Percentiles rank a stretch among this genome's conserved stretches.
These are phyloP conservation scores for Posidonia oceanica DNA, from an alignment of 116 monocot genomes.

Conservation along the genomic window DNA sequence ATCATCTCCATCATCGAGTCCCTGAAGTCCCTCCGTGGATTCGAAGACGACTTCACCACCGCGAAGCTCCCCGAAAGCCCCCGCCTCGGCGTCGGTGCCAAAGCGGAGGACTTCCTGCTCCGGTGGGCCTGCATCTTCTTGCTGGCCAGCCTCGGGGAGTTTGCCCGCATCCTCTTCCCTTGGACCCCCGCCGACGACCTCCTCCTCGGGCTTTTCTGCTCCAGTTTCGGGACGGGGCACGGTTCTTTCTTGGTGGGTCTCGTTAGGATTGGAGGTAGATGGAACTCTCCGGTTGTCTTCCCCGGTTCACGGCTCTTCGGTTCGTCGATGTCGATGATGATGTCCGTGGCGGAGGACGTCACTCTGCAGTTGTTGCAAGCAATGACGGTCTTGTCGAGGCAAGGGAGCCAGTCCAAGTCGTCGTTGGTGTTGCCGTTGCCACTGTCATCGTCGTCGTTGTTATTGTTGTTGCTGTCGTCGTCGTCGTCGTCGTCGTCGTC, in stretches of 20 bases:
- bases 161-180: slow-evolving; percentile 20
- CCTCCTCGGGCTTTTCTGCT: slow-evolving; percentile 1
- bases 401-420: too few relatives aligned
- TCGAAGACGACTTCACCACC: slow-evolving; percentile 58
- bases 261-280: slow-evolving; percentile 54
- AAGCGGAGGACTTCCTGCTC: not conserved
- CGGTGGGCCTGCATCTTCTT: slow-evolving; percentile 4
- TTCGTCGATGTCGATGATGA: slow-evolving; percentile 28
- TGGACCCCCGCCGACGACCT: slow-evolving; percentile 16
- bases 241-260: slow-evolving; percentile 15
- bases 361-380: not conserved
- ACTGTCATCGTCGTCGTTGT: not conserved
- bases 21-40: slow-evolving; percentile 69
- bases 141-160: slow-evolving; percentile 31
- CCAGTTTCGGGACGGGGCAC: not conserved
- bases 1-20: slow-evolving; percentile 99
- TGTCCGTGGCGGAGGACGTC: slow-evolving; percentile 10
- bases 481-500: not conserved
- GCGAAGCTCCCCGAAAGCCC: slow-evolving; percentile 41
- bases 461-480: slow-evolving; percentile 3
- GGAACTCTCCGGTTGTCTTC: slow-evolving; percentile 5
- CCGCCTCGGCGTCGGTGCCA: slow-evolving; percentile 6
- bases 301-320: not conserved
- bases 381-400: slow-evolving; percentile 10
- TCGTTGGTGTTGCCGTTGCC: not conserved